Conservation (phyloP, 805 yeast genomes). For the Ogataea philodendri region DNA sequence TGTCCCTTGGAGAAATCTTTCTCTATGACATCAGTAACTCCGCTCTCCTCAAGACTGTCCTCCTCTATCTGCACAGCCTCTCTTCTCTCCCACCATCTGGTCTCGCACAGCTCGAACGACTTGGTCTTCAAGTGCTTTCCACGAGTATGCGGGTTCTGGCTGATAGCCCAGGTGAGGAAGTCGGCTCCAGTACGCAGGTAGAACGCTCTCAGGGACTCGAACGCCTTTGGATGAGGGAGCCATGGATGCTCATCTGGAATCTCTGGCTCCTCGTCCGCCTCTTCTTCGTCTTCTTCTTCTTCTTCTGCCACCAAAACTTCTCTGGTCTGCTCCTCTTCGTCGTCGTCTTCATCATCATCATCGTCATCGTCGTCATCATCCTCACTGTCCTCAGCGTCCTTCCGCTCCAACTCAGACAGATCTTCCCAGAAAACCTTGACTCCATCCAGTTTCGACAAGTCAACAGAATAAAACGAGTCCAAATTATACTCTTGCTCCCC, state of each 20-base stretch:
- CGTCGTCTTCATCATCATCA: constrained; percentile 68
- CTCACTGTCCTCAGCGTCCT: constrained; percentile 61
- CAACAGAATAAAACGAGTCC: constrained; percentile 84
- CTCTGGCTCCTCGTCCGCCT: constrained; percentile 57
- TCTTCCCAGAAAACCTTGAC: constrained; percentile 90
- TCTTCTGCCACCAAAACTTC: constrained; percentile 44
- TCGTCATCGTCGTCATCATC: constrained; percentile 65
- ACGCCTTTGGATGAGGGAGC: constrained; percentile 96
- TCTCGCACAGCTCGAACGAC: constrained; percentile 87
- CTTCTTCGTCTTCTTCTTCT: constrained; percentile 69
- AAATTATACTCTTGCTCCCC: constrained; percentile 84
- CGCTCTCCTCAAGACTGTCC: constrained; percentile 89
- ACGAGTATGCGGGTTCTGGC: constrained; percentile 77
- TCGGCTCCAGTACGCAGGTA: constrained; percentile 83
- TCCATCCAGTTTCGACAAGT: constrained; percentile 84
- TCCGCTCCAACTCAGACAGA: constrained; percentile 53
- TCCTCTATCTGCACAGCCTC: constrained; percentile 87
- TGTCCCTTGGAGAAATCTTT: constrained; percentile 48
- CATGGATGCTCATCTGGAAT: constrained; percentile 93
- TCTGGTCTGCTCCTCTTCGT: constrained; percentile 45
- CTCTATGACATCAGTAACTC: constrained; percentile 84
- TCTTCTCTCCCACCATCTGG: constrained; percentile 98
- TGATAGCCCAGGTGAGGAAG: constrained; percentile 90
- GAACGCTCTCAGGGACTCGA: constrained; percentile 79
- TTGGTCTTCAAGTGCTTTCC: constrained; percentile 88